Evolutionary conservation across 2,329 filamentous ascomycete species (phyloP), one percentile per base, ranked within the genome.

Genomic region (Colletotrichum neosansevieriae): DNA sequence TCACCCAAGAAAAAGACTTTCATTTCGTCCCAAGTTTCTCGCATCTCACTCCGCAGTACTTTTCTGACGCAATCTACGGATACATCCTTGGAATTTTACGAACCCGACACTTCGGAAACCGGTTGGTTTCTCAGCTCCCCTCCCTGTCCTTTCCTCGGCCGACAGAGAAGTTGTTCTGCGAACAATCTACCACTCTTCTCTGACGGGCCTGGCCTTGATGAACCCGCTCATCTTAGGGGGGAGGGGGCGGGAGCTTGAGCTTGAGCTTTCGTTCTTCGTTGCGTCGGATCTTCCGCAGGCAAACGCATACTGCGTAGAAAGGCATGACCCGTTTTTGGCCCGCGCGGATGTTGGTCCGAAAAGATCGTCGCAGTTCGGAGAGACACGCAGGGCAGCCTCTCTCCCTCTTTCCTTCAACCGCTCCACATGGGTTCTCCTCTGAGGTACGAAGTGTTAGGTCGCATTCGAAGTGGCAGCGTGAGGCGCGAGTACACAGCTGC

Each of bases 21-120:
- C 51, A n/a, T 50, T 56, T 68, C 54, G 54, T 68, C 61, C 59
- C 47, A 68, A 68, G 65, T 68, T 40, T 50, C 45, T 32, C 54
- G 24, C 19, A 32, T 32, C 40, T 38, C 17, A 12, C 57, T 40
- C 58, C 47, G 58, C 58, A 44, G 47, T 24, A 5, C 24, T 24
- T 29, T 29, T 53, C 34, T 53, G 58, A 61, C 44, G 36, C 34
- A n/a, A 10, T 34, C 44, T 32, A 13, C 7, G 13, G 15, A n/a
- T 9, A 19, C 42, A 24, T 17, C 34, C 17, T 40, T 40, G 6
- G 13, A 54, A 40, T 21, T 12, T 21, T 40, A 6, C 29, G 29
- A 34, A 32, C 53, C 53, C 53, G 53, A 44, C 15, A 57, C 19
- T 15, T 57, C 42, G 53, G 53, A 54, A 54, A 54, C 51, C 51